Conservation (phyloP, 1,284 basidiomycete species). For the Moniliophthora roreri region DNA sequence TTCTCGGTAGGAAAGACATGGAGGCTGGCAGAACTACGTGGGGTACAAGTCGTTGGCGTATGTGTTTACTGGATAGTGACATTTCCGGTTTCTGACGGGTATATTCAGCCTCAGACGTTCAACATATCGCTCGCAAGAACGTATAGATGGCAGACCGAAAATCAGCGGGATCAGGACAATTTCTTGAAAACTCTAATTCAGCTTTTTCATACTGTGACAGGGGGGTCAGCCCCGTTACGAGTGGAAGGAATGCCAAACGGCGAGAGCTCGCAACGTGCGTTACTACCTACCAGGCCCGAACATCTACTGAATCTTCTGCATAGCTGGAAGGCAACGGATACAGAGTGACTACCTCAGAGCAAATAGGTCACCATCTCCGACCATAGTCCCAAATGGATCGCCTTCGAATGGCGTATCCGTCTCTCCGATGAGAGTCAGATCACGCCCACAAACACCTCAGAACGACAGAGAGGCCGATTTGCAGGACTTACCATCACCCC, state of each 20-base stretch:
- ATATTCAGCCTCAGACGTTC: conserved; percentile 61
- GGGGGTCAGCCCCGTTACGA: conserved; percentile 45
- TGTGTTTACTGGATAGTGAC: conserved; percentile 28
- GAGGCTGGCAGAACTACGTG: conserved; percentile 81
- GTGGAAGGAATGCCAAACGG: conserved; percentile 55
- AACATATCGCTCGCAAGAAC: conserved; percentile 82
- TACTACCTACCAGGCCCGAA: conserved; percentile 5
- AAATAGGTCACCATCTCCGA: conserved; percentile 16
- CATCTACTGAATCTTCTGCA: conserved; percentile 14
- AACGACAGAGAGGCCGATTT: conserved; percentile 16
- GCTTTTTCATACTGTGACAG: conserved; percentile 66
- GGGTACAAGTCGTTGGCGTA: conserved; percentile 76
- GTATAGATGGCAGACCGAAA: conserved; percentile 87
- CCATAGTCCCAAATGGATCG: conserved; percentile 20
- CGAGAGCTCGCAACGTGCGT: conserved; percentile 36
- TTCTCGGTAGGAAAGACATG: conserved; percentile 99
- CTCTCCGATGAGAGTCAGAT: conserved; percentile 14
- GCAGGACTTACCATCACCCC: conserved; percentile 20
- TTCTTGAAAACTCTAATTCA: conserved; percentile 73
- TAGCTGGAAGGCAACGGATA: conserved; percentile 28
- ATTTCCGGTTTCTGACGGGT: conserved; percentile 10
- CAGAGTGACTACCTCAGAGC: conserved; percentile 22
- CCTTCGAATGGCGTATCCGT: conserved; percentile 6
- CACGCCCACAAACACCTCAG: conserved; percentile 19
- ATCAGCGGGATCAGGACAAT: conserved; percentile 62